phyloP scores from a whole-genome alignment of 495 filamentous ascomycete species.

The Podospora appendiculata region DNA sequence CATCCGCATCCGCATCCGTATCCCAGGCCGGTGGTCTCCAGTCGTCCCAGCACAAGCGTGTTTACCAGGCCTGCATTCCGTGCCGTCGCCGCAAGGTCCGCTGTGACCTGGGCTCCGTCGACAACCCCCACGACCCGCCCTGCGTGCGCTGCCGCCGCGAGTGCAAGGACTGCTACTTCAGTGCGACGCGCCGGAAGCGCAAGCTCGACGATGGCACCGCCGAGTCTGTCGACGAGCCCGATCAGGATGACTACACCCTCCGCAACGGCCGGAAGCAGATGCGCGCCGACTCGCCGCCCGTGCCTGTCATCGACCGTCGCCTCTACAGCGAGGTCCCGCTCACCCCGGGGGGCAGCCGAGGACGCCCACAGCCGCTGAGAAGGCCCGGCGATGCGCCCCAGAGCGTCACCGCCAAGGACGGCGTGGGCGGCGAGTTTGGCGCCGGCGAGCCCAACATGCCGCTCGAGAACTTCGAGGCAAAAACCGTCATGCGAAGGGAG shows the following conservation, averaged over 20 bases:
- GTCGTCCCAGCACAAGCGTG: conserved; percentile 54
- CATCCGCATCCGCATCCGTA: conserved; percentile 4
- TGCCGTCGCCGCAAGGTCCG: conserved; percentile 88
- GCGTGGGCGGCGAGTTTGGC: conserved; percentile 35
- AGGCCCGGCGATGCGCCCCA: conserved; percentile 32
- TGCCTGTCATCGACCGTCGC: conserved; percentile 28
- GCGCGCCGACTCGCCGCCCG: conserved; percentile 30
- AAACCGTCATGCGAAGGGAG: conserved; percentile 53
- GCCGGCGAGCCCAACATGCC: conserved; percentile 35
- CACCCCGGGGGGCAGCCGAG: conserved; percentile 56
- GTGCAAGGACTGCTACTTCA: conserved; percentile 93
- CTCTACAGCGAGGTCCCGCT: conserved; percentile 44
- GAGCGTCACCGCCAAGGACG: conserved; percentile 19
- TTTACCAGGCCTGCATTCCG: conserved; percentile 84
- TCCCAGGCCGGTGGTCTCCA: neutral
- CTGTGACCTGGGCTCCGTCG: conserved; percentile 89
- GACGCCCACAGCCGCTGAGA: conserved; percentile 48
- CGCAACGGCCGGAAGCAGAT: conserved; percentile 48
- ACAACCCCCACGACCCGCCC: conserved; percentile 88
- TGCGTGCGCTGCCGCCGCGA: conserved; percentile 91
- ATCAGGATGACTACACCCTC: conserved; percentile 46
- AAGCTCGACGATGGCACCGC: conserved; percentile 60
- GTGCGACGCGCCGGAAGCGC: conserved; percentile 87
- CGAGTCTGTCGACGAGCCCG: conserved; percentile 38
- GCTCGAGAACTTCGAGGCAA: conserved; percentile 52